These are phyloP conservation scores for Hemisphaericaspora nanyangensis DNA, from an alignment of 805 yeast genomes.

Conservation along the genomic window DNA sequence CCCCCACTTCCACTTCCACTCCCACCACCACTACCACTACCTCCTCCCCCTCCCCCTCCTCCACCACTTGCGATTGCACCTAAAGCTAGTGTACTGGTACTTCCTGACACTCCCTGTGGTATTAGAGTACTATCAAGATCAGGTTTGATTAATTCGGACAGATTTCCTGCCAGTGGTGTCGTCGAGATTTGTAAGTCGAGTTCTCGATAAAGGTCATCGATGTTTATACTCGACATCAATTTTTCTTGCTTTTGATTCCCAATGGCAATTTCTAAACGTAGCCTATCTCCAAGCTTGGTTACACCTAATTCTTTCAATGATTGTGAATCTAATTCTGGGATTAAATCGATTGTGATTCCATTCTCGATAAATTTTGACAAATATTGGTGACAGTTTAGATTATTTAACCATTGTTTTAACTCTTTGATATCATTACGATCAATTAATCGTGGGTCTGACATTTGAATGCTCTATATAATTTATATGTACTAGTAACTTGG, in stretches of 20 bases:
- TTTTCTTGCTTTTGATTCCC: slow-evolving; percentile 39
- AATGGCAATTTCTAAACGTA: slow-evolving; percentile 61
- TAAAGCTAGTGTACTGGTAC: background rate
- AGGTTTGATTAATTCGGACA: too few species aligned
- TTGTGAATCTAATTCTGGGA: slow-evolving; percentile 57
- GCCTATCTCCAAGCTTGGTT: slow-evolving; percentile 76
- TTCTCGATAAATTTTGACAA: slow-evolving; percentile 37
- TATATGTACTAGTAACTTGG: too few species aligned
- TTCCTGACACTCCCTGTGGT: background rate
- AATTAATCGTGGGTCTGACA: background rate
- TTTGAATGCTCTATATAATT: too few species aligned
- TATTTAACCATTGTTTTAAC: slow-evolving; percentile 34
- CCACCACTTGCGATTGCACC: background rate
- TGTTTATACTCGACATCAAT: slow-evolving; percentile 16
- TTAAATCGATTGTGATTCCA: slow-evolving; percentile 53
- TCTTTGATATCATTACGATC: slow-evolving; percentile 16
- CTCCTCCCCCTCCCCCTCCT: background rate
- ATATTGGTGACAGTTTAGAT: slow-evolving; percentile 32
- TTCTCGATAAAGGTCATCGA: slow-evolving; percentile 20
- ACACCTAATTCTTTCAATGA: slow-evolving; percentile 74
- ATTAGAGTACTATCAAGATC: background rate
- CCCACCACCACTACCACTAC: background rate
- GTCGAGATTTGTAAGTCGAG: background rate
- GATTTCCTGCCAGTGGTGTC: background rate
- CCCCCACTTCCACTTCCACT: background rate